Conservation (phyloP, 1,139 yeast genomes). For the Candida pseudoviswanathii region DNA sequence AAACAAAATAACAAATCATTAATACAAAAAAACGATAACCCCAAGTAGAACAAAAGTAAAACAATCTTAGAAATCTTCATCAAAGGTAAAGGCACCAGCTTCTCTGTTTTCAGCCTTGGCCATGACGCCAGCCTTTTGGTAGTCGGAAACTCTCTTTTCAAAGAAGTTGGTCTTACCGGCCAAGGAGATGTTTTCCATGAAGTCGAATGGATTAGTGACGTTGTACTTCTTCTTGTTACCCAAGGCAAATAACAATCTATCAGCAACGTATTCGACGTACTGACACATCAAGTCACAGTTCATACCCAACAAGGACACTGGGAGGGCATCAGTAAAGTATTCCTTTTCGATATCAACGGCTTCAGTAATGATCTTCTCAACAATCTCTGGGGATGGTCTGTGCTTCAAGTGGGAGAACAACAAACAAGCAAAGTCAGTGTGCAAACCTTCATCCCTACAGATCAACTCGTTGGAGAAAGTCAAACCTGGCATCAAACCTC, state of each 20-base stretch:
- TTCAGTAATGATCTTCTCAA: conserved; percentile 86
- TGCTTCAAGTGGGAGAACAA: conserved; percentile 89
- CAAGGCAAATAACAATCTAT: conserved; percentile 82
- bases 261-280: conserved; percentile 97
- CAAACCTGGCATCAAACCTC: conserved; percentile 98
- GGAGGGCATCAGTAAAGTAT: conserved; percentile 91
- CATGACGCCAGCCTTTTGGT: conserved; percentile 99
- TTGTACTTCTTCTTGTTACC: conserved; percentile 91
- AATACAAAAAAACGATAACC: conserved; percentile 4
- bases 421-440: conserved; percentile 96
- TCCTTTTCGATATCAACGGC: conserved; percentile 95
- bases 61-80: conserved; percentile 45
- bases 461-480: conserved; percentile 96
- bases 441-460: conserved; percentile 98
- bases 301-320: conserved; percentile 91
- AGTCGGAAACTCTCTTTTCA: conserved; percentile 98
- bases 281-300: conserved; percentile 91
- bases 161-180: conserved; percentile 99
- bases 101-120: conserved; percentile 43
- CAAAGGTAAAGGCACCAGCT: conserved; percentile 43
- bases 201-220: conserved; percentile 92
- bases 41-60: not conserved
- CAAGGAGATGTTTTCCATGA: conserved; percentile 96
- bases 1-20: not conserved
- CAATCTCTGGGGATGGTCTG: conserved; percentile 79